A percentile compares a stretch with the other conserved stretches of the same genome.
These are phyloP conservation scores for Ehretia macrophylla DNA, from an alignment of 257 asterid species.

Conservation along the genomic window DNA sequence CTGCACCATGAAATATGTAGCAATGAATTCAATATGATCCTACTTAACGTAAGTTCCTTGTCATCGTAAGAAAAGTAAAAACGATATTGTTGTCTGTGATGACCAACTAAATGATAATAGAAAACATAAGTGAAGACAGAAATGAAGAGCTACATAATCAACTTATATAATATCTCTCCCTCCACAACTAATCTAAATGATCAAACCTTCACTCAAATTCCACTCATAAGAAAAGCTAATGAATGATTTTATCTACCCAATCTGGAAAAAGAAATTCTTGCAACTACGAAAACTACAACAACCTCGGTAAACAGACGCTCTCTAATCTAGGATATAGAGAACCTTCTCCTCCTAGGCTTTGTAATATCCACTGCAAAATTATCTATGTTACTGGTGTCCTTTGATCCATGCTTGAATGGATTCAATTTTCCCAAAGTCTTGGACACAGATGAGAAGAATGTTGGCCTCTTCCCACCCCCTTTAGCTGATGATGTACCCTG, in stretches of 20 bases:
- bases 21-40: no score
- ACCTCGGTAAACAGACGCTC: no score
- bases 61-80: no score
- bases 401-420: conserved; percentile 82
- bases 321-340: conserved; percentile 63
- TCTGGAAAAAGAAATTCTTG: no score
- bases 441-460: conserved; percentile 79
- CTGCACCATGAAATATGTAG: no score
- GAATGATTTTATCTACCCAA: no score
- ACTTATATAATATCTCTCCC: background rate
- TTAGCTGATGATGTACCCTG: conserved; percentile 35
- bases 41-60: no score
- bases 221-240: conserved; percentile 16
- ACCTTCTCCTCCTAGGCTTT: conserved; percentile 94
- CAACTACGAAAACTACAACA: no score
- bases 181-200: conserved; percentile 12
- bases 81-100: no score
- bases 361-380: conserved; percentile 54
- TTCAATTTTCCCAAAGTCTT: conserved; percentile 75
- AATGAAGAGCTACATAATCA: background rate
- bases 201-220: no score
- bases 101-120: background rate
- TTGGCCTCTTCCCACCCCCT: conserved; percentile 32
- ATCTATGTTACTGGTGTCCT: conserved; percentile 63
- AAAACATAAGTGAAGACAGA: background rate